Base-by-base conservation (phyloP, 371 early-diverging fungal genomes). In the Mortierella polycephala region DNA sequence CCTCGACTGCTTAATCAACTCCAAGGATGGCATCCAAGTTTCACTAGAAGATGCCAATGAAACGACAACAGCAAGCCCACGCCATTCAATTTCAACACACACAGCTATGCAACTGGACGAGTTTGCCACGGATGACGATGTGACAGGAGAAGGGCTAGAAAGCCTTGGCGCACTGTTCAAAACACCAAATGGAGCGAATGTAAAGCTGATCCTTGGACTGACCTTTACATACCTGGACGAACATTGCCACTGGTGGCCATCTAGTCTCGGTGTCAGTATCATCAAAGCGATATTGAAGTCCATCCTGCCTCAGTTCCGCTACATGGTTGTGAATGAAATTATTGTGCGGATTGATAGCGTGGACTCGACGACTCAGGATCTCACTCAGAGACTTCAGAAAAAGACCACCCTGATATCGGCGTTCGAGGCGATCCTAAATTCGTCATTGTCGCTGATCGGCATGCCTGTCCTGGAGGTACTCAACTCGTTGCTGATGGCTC, bases 391-490 rank as follows among this genome's bases (percentile, higher is more conserved):
- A 16, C 76, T 79, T 1, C 72, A 82, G 64, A 86, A 86, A 65
- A 86, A 87, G 64, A 86, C 83, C 13, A 88, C 89, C 0, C 74
- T 92, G 40, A 84, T 91, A n/a, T 79, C 83, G 2, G 81, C 86
- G 12, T 70, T 93, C n/a, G 83, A 85, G 14, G 82, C 85, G 2
- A 74, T 93, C 12, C 65, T 93, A 18, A 84, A 83, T 40, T 83
- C 84, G 11, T 83, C 87, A 16, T 69, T 85, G 46, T 87, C 87
- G 6, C 80, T 92, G 44, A 88, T 90, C 5, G 94, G 96, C 49
- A 83, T 96, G 23, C 93, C 96, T 4, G 91, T 92, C 0, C 82
- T 95, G 64, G 97, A 96, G 75, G 90, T 95, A 2, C 76, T 96
- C 54, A 92, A 93, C 57, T 84, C 92, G 7, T 85, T 96, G 6